Evolutionary conservation across 2,329 filamentous ascomycete species (phyloP), one percentile per base, ranked within the genome.

Genomic region (Thermomyces lanuginosus): DNA sequence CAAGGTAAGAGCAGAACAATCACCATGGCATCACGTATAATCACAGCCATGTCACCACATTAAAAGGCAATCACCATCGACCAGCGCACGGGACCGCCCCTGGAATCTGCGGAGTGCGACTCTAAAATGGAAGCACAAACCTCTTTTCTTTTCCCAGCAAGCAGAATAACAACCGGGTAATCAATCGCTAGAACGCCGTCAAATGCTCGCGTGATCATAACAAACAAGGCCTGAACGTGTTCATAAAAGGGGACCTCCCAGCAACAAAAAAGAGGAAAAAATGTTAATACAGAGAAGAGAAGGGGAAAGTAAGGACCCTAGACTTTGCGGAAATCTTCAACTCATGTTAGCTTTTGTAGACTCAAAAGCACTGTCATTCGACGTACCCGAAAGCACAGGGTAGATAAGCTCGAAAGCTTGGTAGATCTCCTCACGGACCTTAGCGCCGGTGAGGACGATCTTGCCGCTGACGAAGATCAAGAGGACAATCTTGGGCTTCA

Each of bases 401-500:
- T 92, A 92, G 61, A 93, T 92, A 73, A 91, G 78, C 62, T 92
- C 83, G 49, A 92, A 92, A 24, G 83, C 83, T 55, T 89, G 80
- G 49, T 92, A 92, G 42, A 98, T 95, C 62, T 95, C 89, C 58
- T 98, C 89, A 43, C 89, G 78, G 39, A 95, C 84, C 55, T 98
- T 95, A 41, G 89, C 89, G 48, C 89, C 89, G 21, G 89, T 95
- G 51, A 95, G 69, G 46, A 95, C 89, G 36, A 95, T 95, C 69
- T 95, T 95, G 49, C 86, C 89, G 47, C 78, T 89, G 46, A 95
- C 86, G 63, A 95, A 95, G 56, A 98, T 93, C 49, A 95, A 64
- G 14, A 95, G 73, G 28, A 95, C 86, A 42, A 95, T 92, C 73
- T 95, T 95, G 11, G 89, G 89, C 67, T 95, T 95, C 67, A 95